Percentiles rank a stretch among this genome's conserved stretches.
Evolutionary conservation across 352 stramenopile species (phyloP).

Genomic region (Pythium utonaiense): DNA sequence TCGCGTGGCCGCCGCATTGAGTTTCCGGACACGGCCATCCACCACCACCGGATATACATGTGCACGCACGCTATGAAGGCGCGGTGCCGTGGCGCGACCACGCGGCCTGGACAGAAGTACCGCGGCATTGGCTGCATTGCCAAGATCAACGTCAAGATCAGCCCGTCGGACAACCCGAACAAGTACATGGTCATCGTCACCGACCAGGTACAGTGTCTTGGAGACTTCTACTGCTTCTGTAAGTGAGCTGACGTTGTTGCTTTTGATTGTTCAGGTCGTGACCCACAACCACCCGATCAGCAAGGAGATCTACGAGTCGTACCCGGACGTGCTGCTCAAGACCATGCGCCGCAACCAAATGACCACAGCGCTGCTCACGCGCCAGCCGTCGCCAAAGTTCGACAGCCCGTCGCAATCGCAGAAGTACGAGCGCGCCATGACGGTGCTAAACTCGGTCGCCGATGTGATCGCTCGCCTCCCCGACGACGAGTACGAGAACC

Average conservation of each 20-base stretch:
- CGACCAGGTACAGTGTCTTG: slow-evolving; percentile 76
- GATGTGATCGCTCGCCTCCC: slow-evolving; percentile 66
- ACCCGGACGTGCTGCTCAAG: slow-evolving; percentile 81
- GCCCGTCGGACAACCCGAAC: slow-evolving; percentile 67
- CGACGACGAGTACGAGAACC: slow-evolving; percentile 71
- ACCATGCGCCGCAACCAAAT: slow-evolving; percentile 81
- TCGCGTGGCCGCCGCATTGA: slow-evolving; percentile 73
- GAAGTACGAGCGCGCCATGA: slow-evolving; percentile 75
- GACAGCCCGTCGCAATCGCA: slow-evolving; percentile 66
- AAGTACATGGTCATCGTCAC: slow-evolving; percentile 89
- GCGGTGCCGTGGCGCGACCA: slow-evolving; percentile 69
- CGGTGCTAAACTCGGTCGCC: slow-evolving; percentile 61
- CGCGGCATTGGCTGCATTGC: slow-evolving; percentile 80
- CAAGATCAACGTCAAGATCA: slow-evolving; percentile 89
- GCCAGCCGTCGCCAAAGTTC: slow-evolving; percentile 72
- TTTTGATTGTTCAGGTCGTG: slow-evolving; percentile 57
- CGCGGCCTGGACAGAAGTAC: slow-evolving; percentile 75
- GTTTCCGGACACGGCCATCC: slow-evolving; percentile 76
- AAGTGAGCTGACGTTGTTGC: not conserved
- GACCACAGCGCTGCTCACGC: slow-evolving; percentile 51
- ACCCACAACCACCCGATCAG: slow-evolving; percentile 84
- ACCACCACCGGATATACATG: slow-evolving; percentile 89
- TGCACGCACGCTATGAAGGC: slow-evolving; percentile 87
- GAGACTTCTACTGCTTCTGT: not conserved
- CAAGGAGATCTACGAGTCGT: slow-evolving; percentile 82